Evolutionary conservation across 176 grass and related monocot genomes (phyloP).

Genomic region (Ampelocalamus luodianensis): DNA sequence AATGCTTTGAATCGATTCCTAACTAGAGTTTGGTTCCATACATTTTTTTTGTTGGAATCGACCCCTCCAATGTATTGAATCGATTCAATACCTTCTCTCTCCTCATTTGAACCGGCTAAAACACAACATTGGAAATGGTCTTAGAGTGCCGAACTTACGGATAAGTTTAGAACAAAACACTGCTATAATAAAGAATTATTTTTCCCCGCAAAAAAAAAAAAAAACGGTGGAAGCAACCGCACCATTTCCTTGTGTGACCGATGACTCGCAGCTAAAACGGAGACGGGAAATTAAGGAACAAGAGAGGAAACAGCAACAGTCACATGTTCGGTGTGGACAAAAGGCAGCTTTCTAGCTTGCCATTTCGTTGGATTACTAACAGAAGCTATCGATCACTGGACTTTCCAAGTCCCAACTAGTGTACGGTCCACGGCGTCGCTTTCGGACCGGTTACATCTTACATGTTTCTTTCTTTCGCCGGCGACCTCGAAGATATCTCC

Average conservation of each 20-base stretch:
- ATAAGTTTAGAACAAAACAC: neutral
- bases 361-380: neutral
- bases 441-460: neutral
- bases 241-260: too few species aligned
- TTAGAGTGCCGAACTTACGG: neutral
- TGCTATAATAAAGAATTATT: neutral
- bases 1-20: too few species aligned
- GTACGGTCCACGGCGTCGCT: neutral
- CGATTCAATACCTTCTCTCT: too few species aligned
- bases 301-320: neutral
- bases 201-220: too few species aligned
- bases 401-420: too few species aligned
- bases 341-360: neutral
- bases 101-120: too few species aligned
- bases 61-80: too few species aligned
- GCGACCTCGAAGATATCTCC: neutral
- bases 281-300: neutral
- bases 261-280: neutral
- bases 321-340: neutral
- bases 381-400: too few species aligned
- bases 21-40: too few species aligned
- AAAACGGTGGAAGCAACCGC: too few species aligned
- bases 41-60: too few species aligned
- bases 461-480: neutral
- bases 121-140: too few species aligned